Evolutionary conservation across 2,329 filamentous ascomycete genomes (phyloP).

Genomic region (Alternaria angustiovoidea): DNA sequence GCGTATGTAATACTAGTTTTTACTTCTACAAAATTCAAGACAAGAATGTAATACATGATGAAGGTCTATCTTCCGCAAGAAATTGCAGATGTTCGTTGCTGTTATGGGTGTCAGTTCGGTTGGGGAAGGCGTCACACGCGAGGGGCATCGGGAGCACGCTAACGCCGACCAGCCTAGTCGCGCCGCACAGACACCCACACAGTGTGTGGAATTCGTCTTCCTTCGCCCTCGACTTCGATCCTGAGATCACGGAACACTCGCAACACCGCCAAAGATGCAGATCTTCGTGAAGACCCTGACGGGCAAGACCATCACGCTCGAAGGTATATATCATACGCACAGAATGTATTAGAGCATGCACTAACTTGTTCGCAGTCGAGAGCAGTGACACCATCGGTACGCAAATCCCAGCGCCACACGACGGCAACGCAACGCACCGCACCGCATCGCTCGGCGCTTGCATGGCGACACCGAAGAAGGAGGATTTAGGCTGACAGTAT

Average conservation of each 20-base stretch:
- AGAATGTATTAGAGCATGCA: background rate
- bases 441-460: slow-evolving; percentile 22
- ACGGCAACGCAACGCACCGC: slow-evolving; percentile 19
- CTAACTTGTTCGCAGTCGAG: slow-evolving; percentile 69
- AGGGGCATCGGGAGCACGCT: slow-evolving; percentile 8
- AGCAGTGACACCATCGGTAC: slow-evolving; percentile 84
- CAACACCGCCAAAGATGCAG: slow-evolving; percentile 44
- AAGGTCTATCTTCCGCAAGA: background rate
- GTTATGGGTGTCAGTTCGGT: background rate
- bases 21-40: background rate
- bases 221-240: slow-evolving; percentile 30
- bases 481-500: slow-evolving; percentile 28
- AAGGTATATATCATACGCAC: slow-evolving; percentile 59
- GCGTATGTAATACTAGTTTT: background rate
- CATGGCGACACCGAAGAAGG: slow-evolving; percentile 1
- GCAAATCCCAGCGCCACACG: slow-evolving; percentile 28
- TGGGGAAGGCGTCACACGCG: slow-evolving; percentile 17
- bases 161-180: slow-evolving; percentile 17
- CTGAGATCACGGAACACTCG: slow-evolving; percentile 40
- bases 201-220: slow-evolving; percentile 27
- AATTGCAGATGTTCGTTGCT: background rate
- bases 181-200: slow-evolving; percentile 28
- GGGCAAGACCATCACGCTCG: slow-evolving; percentile 99
- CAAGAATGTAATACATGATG: too few relatives aligned
- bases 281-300: slow-evolving; percentile 98